Conservation (phyloP, 352 stramenopile species). For the Blastocystis sp. region DNA sequence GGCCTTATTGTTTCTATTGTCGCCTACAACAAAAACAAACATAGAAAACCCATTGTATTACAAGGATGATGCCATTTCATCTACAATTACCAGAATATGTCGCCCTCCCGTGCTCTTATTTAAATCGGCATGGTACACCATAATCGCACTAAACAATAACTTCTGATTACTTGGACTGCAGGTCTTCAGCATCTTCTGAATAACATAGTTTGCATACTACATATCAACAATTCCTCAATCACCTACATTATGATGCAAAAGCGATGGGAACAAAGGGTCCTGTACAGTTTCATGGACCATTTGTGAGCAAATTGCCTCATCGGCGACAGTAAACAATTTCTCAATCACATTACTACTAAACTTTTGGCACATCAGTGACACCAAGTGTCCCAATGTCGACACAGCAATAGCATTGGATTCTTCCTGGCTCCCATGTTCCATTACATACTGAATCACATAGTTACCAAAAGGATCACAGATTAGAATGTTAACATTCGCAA, state of each 20-base stretch:
- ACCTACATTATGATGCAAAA: constrained; percentile 68
- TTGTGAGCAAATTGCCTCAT: constrained; percentile 74
- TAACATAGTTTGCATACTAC: constrained; percentile 95
- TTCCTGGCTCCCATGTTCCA: constrained; percentile 72
- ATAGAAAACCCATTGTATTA: no score
- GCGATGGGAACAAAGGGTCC: neutral
- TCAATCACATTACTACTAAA: constrained; percentile 98
- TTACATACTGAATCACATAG: constrained; percentile 82
- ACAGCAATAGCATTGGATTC: constrained; percentile 3
- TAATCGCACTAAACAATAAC: neutral
- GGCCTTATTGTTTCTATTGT: neutral
- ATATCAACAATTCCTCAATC: neutral
- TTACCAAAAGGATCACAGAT: constrained; percentile 86
- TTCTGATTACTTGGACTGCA: neutral
- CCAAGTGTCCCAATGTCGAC: constrained; percentile 80
- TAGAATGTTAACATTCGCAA: constrained; percentile 91
- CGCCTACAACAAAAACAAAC: no score
- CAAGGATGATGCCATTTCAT: neutral
- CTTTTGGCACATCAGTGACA: constrained; percentile 92
- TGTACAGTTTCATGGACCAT: constrained; percentile 80
- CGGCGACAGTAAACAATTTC: constrained; percentile 91
- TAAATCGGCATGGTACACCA: neutral
- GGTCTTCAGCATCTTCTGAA: constrained; percentile 86
- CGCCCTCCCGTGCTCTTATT: neutral
- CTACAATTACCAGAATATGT: neutral